A percentile compares a stretch with the other conserved stretches of the same genome.
Evolutionary conservation across 2,329 filamentous ascomycete genomes (phyloP).

Genomic region (Talaromyces pinophilus): DNA sequence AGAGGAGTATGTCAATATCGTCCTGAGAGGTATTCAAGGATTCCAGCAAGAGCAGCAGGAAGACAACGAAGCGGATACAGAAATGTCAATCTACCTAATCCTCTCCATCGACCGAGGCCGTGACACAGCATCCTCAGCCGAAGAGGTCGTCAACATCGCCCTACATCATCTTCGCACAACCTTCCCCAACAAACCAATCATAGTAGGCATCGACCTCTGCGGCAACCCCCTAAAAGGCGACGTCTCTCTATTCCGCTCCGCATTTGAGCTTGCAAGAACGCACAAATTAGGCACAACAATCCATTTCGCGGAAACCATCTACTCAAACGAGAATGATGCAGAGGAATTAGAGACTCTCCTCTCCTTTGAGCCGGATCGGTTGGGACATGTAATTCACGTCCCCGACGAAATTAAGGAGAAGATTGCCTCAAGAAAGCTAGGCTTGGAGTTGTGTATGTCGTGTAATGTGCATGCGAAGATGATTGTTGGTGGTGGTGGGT

Average conservation of each 20-base stretch:
- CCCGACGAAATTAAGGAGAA: slow-evolving; percentile 59
- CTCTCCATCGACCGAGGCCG: slow-evolving; percentile 70
- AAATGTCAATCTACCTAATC: slow-evolving; percentile 66
- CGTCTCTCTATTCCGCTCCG: slow-evolving; percentile 59
- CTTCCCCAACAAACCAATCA: slow-evolving; percentile 39
- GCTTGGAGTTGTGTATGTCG: slow-evolving; percentile 74
- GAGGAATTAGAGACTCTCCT: slow-evolving; percentile 66
- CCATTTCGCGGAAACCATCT: slow-evolving; percentile 71
- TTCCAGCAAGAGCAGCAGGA: slow-evolving; percentile 45
- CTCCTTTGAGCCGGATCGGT: slow-evolving; percentile 64
- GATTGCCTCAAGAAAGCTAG: slow-evolving; percentile 58
- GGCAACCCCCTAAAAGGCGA: slow-evolving; percentile 69
- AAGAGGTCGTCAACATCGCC: slow-evolving; percentile 66
- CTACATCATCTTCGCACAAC: slow-evolving; percentile 54
- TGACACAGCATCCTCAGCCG: slow-evolving; percentile 59
- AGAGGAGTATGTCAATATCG: slow-evolving; percentile 63
- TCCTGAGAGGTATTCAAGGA: slow-evolving; percentile 64
- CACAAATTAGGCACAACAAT: slow-evolving; percentile 66
- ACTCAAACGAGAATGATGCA: slow-evolving; percentile 55
- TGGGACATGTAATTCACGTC: slow-evolving; percentile 80
- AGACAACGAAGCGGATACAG: background rate
- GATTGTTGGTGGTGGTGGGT: slow-evolving; percentile 61
- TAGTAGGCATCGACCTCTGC: slow-evolving; percentile 77
- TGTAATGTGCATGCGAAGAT: slow-evolving; percentile 79
- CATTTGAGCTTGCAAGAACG: slow-evolving; percentile 56